phyloP scores from a whole-genome alignment of 257 asterid genomes.

The Primulina tabacum region DNA sequence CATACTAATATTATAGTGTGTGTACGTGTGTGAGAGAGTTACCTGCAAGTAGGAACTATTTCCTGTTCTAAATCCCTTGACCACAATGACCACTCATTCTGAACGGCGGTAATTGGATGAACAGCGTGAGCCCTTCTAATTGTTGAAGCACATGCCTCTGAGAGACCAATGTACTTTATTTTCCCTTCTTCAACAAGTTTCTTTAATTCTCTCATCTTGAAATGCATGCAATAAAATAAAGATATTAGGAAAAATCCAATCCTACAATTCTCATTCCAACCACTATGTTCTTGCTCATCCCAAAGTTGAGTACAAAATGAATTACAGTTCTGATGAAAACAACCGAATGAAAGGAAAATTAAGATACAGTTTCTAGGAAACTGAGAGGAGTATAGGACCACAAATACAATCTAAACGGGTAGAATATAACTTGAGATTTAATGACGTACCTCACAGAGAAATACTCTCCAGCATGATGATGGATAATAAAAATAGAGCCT shows the following conservation, averaged over 20 bases:
- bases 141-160: constrained; percentile 55
- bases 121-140: constrained; percentile 61
- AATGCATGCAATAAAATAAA: neutral
- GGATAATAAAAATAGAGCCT: too few species aligned
- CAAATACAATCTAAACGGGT: too few species aligned
- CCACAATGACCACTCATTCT: constrained; percentile 61
- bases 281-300: too few species aligned
- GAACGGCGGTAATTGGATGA: constrained; percentile 55
- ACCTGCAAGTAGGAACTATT: constrained; percentile 61
- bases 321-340: too few species aligned
- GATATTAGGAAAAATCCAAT: neutral
- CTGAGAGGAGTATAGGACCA: too few species aligned
- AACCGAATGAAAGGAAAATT: too few species aligned
- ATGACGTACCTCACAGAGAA: too few species aligned
- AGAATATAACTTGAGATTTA: too few species aligned
- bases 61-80: constrained; percentile 50
- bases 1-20: neutral
- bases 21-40: neutral
- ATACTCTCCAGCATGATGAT: too few species aligned
- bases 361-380: too few species aligned
- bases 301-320: too few species aligned
- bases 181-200: constrained; percentile 60
- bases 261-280: too few species aligned
- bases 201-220: constrained; percentile 51
- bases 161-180: constrained; percentile 51